phyloP scores from a whole-genome alignment of 805 yeast genomes.

The Clavispora santaluciae region DNA sequence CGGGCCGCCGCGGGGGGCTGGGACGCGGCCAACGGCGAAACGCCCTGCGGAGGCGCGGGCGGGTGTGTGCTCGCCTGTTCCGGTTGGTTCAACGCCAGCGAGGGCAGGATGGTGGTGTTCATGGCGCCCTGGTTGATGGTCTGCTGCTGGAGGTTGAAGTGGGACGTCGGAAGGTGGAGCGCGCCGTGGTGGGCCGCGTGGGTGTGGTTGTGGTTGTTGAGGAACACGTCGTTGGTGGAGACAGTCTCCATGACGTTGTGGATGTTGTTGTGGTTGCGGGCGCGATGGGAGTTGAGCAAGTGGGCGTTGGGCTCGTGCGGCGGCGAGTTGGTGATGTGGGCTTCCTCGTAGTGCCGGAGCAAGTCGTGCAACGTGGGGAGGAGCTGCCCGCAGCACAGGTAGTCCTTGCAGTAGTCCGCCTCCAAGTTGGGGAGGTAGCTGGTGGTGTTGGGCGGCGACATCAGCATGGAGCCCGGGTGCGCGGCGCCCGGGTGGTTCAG shows the following conservation, averaged over 20 bases:
- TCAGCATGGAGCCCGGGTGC: slow-evolving; percentile 20
- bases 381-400: slow-evolving; percentile 90
- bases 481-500: slow-evolving; percentile 12
- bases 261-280: slow-evolving; percentile 36
- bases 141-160: slow-evolving; percentile 23
- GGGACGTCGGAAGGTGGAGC: slow-evolving; percentile 17
- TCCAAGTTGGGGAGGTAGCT: slow-evolving; percentile 89
- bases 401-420: slow-evolving; percentile 94
- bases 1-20: slow-evolving; percentile 11
- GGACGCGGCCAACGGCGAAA: slow-evolving; percentile 6
- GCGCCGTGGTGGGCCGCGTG: slow-evolving; percentile 10
- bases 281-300: slow-evolving; percentile 25
- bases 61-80: slow-evolving; percentile 2
- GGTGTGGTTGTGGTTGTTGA: slow-evolving; percentile 39
- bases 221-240: slow-evolving; percentile 87
- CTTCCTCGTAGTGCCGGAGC: slow-evolving; percentile 92
- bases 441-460: slow-evolving; percentile 63
- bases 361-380: slow-evolving; percentile 92
- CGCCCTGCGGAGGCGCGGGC: slow-evolving; percentile 1
- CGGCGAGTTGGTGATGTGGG: slow-evolving; percentile 68
- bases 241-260: slow-evolving; percentile 79
- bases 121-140: slow-evolving; percentile 16
- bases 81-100: slow-evolving; percentile 11
- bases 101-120: slow-evolving; percentile 13
- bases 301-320: slow-evolving; percentile 26